Percentiles rank a stretch among this genome's conserved stretches.
These are phyloP conservation scores for Paecilomyces dactylethromorphus DNA, from an alignment of 2,329 filamentous ascomycete species.

Conservation along the genomic window DNA sequence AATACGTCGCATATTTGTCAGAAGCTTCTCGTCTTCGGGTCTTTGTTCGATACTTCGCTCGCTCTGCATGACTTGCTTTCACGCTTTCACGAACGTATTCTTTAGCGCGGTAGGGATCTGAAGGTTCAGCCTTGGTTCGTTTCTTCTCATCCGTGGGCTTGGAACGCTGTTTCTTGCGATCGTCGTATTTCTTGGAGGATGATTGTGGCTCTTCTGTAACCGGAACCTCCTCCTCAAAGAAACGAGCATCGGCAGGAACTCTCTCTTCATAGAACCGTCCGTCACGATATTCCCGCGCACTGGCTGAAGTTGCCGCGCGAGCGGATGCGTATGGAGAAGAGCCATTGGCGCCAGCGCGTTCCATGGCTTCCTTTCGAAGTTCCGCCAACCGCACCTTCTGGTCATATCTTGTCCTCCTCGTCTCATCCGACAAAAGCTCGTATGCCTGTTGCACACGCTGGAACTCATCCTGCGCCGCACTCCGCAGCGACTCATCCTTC, in stretches of 20 bases:
- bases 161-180: slow-evolving; percentile 26
- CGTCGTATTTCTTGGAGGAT: slow-evolving; percentile 33
- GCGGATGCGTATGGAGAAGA: slow-evolving; percentile 6
- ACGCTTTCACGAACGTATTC: slow-evolving; percentile 24
- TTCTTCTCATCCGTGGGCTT: slow-evolving; percentile 32
- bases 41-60: slow-evolving; percentile 35
- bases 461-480: slow-evolving; percentile 77
- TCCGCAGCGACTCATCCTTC: slow-evolving; percentile 68
- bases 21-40: slow-evolving; percentile 35
- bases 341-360: slow-evolving; percentile 32
- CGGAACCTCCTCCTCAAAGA: slow-evolving; percentile 31
- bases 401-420: slow-evolving; percentile 68
- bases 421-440: slow-evolving; percentile 77
- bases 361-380: slow-evolving; percentile 51
- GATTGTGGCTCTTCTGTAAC: slow-evolving; percentile 31
- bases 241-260: slow-evolving; percentile 26
- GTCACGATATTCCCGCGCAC: slow-evolving; percentile 31
- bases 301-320: neutral
- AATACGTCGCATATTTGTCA: slow-evolving; percentile 30
- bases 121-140: slow-evolving; percentile 23
- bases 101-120: slow-evolving; percentile 20
- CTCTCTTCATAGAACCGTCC: slow-evolving; percentile 40
- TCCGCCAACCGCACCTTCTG: slow-evolving; percentile 62
- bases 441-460: slow-evolving; percentile 90
- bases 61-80: slow-evolving; percentile 25